Evolutionary conservation across 768 basidiomycete species (phyloP).

Genomic region (Russula foetens): DNA sequence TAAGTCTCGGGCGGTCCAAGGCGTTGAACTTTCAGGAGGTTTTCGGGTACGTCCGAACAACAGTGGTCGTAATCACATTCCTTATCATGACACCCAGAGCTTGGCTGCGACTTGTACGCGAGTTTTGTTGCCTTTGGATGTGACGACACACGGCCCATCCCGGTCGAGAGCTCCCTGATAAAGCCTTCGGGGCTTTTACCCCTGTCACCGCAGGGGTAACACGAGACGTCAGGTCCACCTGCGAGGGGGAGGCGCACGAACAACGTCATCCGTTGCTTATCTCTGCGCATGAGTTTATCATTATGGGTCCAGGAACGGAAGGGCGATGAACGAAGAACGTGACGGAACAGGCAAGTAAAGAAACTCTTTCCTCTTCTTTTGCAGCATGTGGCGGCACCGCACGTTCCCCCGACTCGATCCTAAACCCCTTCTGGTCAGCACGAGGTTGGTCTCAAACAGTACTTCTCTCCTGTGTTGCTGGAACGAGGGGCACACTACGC

Average conservation of each 20-base stretch:
- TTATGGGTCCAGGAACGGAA: conserved; percentile 1
- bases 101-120: background rate
- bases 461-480: background rate
- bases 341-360: conserved; percentile 3
- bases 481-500: background rate
- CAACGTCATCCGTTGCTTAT: conserved; percentile 7
- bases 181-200: background rate
- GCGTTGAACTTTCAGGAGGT: background rate
- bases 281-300: background rate
- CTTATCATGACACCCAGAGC: conserved; percentile 3
- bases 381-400: background rate
- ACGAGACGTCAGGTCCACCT: background rate
- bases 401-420: background rate
- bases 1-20: background rate
- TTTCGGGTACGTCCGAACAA: conserved; percentile 4
- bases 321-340: background rate
- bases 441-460: background rate
- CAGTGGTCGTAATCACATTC: background rate
- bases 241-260: background rate
- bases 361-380: background rate
- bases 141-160: background rate
- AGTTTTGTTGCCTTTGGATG: background rate
- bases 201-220: background rate
- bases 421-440: background rate
- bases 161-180: no score